Base-by-base conservation (phyloP, 2,329 filamentous ascomycete species). In the Aureobasidium sp. region DNA sequence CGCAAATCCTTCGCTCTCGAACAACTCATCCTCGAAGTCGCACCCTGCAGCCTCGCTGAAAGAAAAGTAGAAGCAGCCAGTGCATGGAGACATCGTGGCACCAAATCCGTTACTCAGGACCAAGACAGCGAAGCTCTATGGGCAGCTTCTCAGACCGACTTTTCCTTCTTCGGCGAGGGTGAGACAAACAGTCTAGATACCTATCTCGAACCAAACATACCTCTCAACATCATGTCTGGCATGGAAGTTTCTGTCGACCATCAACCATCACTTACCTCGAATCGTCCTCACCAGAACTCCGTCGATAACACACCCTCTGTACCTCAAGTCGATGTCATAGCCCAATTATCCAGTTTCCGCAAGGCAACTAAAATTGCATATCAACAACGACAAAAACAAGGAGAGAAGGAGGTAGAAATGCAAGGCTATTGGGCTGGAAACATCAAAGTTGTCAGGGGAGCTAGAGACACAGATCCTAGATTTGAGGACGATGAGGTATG, bases 361-460 rank as follows among this genome's bases (percentile, higher is more conserved):
- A 79, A 76, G 54, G 74, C 77, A 13, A 79, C 78, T 58, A 84
- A 81, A 66, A 73, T 74, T 7, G 77, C 78, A 36, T 83, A 80
- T 66, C 74, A 80, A 16, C 62, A 66, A 29, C 64, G 42, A 32
- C n/a, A 69, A 13, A 70, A 69, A 3, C 71, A 68, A 44, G 71
- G 68, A 54, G 73, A 72, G 16, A 59, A 67, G 15, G 69, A 76
- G 3, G 70, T 71, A 21, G 69, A 71, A 15, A 76, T 84, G 0
- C 80, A 83, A 61, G 83, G 83, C 0, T 78, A 83, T 65, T 86
- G 84, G 84, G 77, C 80, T 34, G 84, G 84, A 5, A 75, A 83
- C 37, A 78, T 86, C 29, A 81, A 81, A 58, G 76, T 86, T 36
- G 73, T 86, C n/a, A 73, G 82, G n/a, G 71, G 71, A 16, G 42